phyloP scores from a whole-genome alignment of 2,329 filamentous ascomycete species.

The Berkeleyomyces rouxiae region DNA sequence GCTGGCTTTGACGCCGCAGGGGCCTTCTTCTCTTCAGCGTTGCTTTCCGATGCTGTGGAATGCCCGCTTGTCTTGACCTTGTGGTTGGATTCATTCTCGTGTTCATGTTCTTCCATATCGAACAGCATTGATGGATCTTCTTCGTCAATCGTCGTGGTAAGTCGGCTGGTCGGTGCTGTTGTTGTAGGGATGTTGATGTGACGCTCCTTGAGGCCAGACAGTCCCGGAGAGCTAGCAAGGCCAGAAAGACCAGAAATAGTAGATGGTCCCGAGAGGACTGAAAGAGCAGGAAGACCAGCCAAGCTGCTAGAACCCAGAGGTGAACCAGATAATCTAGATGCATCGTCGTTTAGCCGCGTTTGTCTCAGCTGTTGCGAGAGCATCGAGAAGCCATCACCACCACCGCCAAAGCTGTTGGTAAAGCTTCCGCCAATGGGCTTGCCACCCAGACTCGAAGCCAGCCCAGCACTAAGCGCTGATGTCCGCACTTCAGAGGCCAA shows the following conservation, averaged over 20 bases:
- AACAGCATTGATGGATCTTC: conserved; percentile 12
- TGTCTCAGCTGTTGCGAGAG: conserved; percentile 10
- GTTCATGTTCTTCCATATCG: conserved; percentile 12
- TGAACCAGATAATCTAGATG: conserved; percentile 2
- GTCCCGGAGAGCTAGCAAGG: not conserved
- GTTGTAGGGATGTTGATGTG: not conserved
- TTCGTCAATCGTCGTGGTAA: conserved; percentile 12
- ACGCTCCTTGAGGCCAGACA: conserved; percentile 3
- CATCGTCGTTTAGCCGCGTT: conserved; percentile 6
- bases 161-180: conserved; percentile 2
- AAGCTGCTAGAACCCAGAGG: conserved; percentile 5
- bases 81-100: not conserved
- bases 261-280: not conserved
- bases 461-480: not conserved
- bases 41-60: not conserved
- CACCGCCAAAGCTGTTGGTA: not conserved
- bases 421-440: conserved; percentile 7
- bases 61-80: not conserved
- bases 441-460: conserved; percentile 1
- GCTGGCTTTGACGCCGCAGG: not conserved
- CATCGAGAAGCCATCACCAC: conserved; percentile 10
- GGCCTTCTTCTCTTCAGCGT: not conserved
- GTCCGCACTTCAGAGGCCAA: conserved; percentile 30
- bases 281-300: not conserved
- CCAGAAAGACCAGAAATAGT: not conserved